These are phyloP conservation scores for Cicer arietinum DNA, from an alignment of 306 rosid species.

Conservation along the genomic window DNA sequence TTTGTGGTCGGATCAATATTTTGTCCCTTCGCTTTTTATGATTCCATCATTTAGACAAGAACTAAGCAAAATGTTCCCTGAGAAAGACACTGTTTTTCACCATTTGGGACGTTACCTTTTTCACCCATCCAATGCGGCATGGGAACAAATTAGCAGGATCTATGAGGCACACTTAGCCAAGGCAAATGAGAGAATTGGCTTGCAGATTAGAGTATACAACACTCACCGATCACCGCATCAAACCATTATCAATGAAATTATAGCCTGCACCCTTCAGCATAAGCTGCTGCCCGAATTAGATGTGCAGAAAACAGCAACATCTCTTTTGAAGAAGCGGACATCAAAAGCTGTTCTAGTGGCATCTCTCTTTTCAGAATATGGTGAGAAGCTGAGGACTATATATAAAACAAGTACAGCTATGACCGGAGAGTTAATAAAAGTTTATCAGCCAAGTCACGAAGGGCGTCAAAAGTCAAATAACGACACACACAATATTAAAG, in stretches of 20 bases:
- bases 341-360: conserved; percentile 73
- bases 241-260: conserved; percentile 64
- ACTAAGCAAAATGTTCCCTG: conserved; percentile 47
- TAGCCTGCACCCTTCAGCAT: conserved; percentile 65
- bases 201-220: conserved; percentile 58
- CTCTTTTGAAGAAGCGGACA: conserved; percentile 45
- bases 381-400: conserved; percentile 60
- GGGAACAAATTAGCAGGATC: conserved; percentile 59
- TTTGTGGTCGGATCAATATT: conserved; percentile 65
- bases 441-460: conserved; percentile 82
- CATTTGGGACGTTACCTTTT: conserved; percentile 59
- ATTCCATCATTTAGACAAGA: conserved; percentile 59
- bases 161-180: conserved; percentile 46
- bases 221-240: conserved; percentile 51
- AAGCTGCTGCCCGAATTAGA: conserved; percentile 62
- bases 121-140: conserved; percentile 57
- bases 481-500: conserved; percentile 69
- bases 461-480: conserved; percentile 66
- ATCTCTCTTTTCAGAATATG: conserved; percentile 68
- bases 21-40: conserved; percentile 73
- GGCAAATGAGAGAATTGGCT: conserved; percentile 54
- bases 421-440: conserved; percentile 58
- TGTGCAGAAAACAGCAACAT: conserved; percentile 30
- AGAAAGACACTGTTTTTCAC: conserved; percentile 54
- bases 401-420: conserved; percentile 56